A percentile compares a stretch with the other conserved stretches of the same genome.
Conservation (phyloP, 305 asterid species). For the Rubia tinctorum region DNA sequence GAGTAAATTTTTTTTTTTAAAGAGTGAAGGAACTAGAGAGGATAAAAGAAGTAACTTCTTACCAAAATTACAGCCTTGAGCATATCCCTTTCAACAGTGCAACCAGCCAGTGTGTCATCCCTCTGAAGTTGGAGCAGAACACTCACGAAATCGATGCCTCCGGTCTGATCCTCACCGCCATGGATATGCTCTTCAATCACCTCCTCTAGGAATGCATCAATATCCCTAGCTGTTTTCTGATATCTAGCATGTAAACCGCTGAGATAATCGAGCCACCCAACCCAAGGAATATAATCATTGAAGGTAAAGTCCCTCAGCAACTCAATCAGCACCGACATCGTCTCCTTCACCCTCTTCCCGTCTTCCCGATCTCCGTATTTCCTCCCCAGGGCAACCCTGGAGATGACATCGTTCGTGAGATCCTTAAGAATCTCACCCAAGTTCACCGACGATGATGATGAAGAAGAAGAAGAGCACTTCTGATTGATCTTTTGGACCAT, state of each 20-base stretch:
- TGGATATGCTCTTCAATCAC: constrained; percentile 15
- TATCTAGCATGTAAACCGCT: constrained; percentile 23
- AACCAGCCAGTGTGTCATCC: neutral
- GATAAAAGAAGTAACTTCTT: too few relatives aligned
- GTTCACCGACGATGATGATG: too few relatives aligned
- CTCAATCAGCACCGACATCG: constrained; percentile 11
- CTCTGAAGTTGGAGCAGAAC: neutral
- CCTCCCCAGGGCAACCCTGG: constrained; percentile 3
- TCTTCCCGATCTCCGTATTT: neutral
- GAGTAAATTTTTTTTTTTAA: too few relatives aligned
- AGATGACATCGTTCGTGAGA: neutral
- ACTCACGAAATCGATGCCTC: neutral
- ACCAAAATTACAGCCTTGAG: constrained; percentile 1
- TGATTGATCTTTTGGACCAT: neutral
- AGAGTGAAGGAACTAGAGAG: too few relatives aligned
- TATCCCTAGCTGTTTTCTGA: constrained; percentile 9
- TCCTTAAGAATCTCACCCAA: neutral
- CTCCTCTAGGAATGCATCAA: constrained; percentile 22
- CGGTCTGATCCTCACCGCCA: neutral
- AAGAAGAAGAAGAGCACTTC: neutral
- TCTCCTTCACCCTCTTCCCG: neutral
- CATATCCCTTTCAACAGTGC: neutral
- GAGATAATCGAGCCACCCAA: constrained; percentile 18
- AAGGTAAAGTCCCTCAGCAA: constrained; percentile 12
- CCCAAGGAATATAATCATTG: constrained; percentile 14